phyloP scores from a whole-genome alignment of 495 filamentous ascomycete species.

The Clohesyomyces aquaticus region DNA sequence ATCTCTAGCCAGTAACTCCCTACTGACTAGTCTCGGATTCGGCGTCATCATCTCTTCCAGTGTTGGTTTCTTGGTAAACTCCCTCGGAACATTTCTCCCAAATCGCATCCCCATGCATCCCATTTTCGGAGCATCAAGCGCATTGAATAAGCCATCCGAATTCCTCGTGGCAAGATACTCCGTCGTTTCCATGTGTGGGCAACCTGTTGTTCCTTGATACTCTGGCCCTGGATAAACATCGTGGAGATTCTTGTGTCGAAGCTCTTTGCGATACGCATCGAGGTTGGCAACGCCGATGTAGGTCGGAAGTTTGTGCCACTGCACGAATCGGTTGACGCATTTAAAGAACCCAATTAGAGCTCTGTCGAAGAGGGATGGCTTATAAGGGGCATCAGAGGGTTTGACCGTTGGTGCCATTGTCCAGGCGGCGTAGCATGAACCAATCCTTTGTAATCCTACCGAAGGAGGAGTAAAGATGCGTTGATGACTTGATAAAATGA shows the following conservation, averaged over 20 bases:
- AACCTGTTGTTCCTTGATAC: constrained; percentile 41
- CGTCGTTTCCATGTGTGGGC: constrained; percentile 38
- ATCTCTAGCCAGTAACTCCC: constrained; percentile 46
- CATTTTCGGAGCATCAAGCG: constrained; percentile 48
- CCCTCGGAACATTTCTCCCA: constrained; percentile 48
- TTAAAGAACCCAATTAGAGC: constrained; percentile 44
- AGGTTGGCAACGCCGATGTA: constrained; percentile 49
- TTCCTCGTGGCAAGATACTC: constrained; percentile 45
- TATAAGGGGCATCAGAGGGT: constrained; percentile 5
- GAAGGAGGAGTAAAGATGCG: too few relatives aligned
- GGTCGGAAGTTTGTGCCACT: constrained; percentile 51
- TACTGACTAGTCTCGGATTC: constrained; percentile 48
- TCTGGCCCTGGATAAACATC: constrained; percentile 46
- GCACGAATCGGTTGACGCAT: constrained; percentile 45
- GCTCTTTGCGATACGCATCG: constrained; percentile 48
- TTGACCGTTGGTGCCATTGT: constrained; percentile 4
- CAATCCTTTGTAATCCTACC: too few relatives aligned
- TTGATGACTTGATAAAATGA: too few relatives aligned
- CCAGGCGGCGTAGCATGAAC: too few relatives aligned
- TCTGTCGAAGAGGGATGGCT: constrained; percentile 14
- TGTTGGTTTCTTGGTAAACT: constrained; percentile 43
- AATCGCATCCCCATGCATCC: constrained; percentile 53
- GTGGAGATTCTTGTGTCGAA: constrained; percentile 50
- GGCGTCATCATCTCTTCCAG: constrained; percentile 50
- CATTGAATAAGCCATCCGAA: constrained; percentile 53